These are phyloP conservation scores for Castanopsis chinensis DNA, from an alignment of 306 rosid species.

Conservation along the genomic window DNA sequence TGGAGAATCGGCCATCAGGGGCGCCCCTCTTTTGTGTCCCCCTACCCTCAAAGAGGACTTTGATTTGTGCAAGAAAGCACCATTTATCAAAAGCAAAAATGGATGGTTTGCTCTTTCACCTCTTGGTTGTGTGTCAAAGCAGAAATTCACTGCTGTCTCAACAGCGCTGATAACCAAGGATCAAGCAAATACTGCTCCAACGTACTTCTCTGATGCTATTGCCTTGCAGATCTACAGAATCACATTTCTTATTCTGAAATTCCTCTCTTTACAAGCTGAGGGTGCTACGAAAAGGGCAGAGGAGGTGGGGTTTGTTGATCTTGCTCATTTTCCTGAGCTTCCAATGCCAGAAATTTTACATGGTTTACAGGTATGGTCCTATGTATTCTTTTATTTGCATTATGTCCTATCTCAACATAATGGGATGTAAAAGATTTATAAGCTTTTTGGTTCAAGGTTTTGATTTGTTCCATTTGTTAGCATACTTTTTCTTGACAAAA, in stretches of 20 bases:
- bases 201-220: slow-evolving; percentile 69
- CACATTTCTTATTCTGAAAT: slow-evolving; percentile 73
- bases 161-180: slow-evolving; percentile 39
- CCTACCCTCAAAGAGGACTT: slow-evolving; percentile 81
- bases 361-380: slow-evolving; percentile 68
- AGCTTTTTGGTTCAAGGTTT: neutral
- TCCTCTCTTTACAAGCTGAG: slow-evolving; percentile 87
- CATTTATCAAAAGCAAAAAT: slow-evolving; percentile 60
- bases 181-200: slow-evolving; percentile 41
- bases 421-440: neutral
- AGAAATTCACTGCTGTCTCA: slow-evolving; percentile 51
- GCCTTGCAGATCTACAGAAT: slow-evolving; percentile 74
- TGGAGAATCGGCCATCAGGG: slow-evolving; percentile 51
- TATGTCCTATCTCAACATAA: neutral
- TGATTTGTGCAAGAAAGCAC: slow-evolving; percentile 58
- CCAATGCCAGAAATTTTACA: slow-evolving; percentile 97
- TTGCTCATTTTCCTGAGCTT: slow-evolving; percentile 92
- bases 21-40: slow-evolving; percentile 65
- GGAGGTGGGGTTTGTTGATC: slow-evolving; percentile 91
- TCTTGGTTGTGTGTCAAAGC: slow-evolving; percentile 59
- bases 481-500: neutral
- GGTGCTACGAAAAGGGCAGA: slow-evolving; percentile 89
- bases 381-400: slow-evolving; percentile 7
- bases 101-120: slow-evolving; percentile 94
- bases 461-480: neutral